Conservation (phyloP, 2,329 filamentous ascomycete species). For the Ramularia collo-cygni region DNA sequence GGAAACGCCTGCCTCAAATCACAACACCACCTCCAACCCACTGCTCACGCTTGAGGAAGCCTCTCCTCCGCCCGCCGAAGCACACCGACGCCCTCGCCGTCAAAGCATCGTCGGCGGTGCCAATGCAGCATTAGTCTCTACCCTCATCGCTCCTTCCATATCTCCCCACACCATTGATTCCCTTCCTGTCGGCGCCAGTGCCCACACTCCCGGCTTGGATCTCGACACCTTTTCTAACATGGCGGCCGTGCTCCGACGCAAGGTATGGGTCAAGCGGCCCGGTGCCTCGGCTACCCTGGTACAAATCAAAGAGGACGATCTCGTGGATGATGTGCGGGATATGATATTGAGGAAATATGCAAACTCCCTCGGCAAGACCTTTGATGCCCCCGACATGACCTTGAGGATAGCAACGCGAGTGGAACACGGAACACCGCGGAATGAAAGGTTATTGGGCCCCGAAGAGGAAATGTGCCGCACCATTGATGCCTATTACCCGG, state of each 20-base stretch:
- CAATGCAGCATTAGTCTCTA: constrained; percentile 43
- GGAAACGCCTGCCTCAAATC: constrained; percentile 6
- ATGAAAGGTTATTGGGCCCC: constrained; percentile 67
- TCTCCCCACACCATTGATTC: constrained; percentile 28
- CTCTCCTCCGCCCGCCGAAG: no score
- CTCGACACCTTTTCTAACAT: constrained; percentile 18
- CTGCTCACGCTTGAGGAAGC: not conserved
- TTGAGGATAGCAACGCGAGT: constrained; percentile 66
- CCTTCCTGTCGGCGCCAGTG: constrained; percentile 3
- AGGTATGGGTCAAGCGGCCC: constrained; percentile 91
- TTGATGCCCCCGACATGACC: constrained; percentile 83
- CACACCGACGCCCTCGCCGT: constrained; percentile 34
- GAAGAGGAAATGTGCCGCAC: constrained; percentile 77
- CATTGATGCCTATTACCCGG: constrained; percentile 76
- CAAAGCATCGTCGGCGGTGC: constrained; percentile 35
- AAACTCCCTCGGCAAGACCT: constrained; percentile 82
- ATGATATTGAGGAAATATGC: constrained; percentile 88
- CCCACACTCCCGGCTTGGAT: constrained; percentile 14
- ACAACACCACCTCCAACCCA: not conserved
- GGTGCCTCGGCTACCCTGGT: constrained; percentile 81
- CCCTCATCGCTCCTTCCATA: constrained; percentile 43
- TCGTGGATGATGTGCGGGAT: constrained; percentile 92
- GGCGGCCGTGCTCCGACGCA: constrained; percentile 50
- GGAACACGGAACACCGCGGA: constrained; percentile 21
- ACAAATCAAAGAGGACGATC: constrained; percentile 74